Base-by-base conservation (phyloP, 306 rosid genomes). In the Cucumis hystrix region DNA sequence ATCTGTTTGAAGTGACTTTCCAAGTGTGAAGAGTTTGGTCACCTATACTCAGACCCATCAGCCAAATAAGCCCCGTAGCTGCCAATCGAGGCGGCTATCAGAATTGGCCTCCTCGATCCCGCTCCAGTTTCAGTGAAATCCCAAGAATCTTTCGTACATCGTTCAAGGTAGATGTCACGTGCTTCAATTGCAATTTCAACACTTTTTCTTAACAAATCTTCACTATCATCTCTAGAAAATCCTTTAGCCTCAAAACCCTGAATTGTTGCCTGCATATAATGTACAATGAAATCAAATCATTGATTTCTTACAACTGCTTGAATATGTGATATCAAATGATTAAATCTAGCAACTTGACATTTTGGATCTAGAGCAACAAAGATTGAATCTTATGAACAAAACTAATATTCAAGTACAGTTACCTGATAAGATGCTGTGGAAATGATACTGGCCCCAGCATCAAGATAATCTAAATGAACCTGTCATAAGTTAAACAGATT, bases 401-500 rank as follows among this genome's bases (percentile, higher is more conserved):
- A 68, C 40, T 43, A 21, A 21, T 41, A 69, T n/a, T 39, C 11
- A 62, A 62, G 20, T 28, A 2, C 41, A 62, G 5, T 8, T 67
- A 95, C 97, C 92, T 95, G 98, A 86, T 95, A 95, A 71, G 98
- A 95, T 74, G 93, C 93, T 37, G 96, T 92, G 25, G 82, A 51
- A 51, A 95, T 88, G 80, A 95, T 86, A 87, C 87, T 95, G 75
- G 97, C 98, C 28, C 98, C 98, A 62, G 97, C 93, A 41, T 87
- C 86, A 78, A 95, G 96, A 81, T 95, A 95, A 86, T 90, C 98
- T 77, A 92, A 83, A 79, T 95, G 98, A 25, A 95, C 98, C 98
- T 95, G 85, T 78, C 49, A 67, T 8, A 23, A 47, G 7, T 73
- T 45, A 37, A 23, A n/a, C 57, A 58, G 65, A 56, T 76, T 13